Evolutionary conservation across 345 rosid genomes (phyloP).

Genomic region (Linum tenue): DNA sequence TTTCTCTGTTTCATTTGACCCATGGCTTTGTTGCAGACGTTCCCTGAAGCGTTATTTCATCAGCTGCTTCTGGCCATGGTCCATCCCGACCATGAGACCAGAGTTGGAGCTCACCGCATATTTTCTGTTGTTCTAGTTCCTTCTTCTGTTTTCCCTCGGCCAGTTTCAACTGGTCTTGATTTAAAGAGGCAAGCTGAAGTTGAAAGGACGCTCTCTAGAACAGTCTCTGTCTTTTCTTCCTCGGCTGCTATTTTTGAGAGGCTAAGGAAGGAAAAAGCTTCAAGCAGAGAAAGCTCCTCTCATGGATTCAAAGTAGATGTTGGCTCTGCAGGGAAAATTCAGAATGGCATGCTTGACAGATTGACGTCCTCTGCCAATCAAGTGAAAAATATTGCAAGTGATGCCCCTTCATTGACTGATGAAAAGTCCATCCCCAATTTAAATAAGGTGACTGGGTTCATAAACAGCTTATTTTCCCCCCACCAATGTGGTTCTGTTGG

Average conservation of each 20-base stretch:
- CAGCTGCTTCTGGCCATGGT: slow-evolving; percentile 91
- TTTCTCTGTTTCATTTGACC: slow-evolving; percentile 7
- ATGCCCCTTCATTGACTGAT: slow-evolving; percentile 18
- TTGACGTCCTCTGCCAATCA: slow-evolving; percentile 42
- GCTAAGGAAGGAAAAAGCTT: slow-evolving; percentile 51
- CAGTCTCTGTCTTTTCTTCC: slow-evolving; percentile 94
- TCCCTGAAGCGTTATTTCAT: slow-evolving; percentile 90
- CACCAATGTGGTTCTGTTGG: not conserved
- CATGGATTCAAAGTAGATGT: too few relatives aligned
- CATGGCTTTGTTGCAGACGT: slow-evolving; percentile 43
- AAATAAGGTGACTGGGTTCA: slow-evolving; percentile 37
- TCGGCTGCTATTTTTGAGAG: slow-evolving; percentile 96
- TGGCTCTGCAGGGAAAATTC: slow-evolving; percentile 27
- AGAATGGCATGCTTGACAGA: slow-evolving; percentile 38
- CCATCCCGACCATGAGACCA: slow-evolving; percentile 87
- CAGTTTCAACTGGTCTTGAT: slow-evolving; percentile 33
- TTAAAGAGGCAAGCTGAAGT: slow-evolving; percentile 46
- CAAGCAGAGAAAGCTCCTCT: slow-evolving; percentile 4
- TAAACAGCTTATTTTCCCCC: not conserved
- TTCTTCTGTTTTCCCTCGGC: slow-evolving; percentile 63
- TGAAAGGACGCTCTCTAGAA: slow-evolving; percentile 78
- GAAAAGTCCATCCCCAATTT: slow-evolving; percentile 17
- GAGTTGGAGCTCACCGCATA: slow-evolving; percentile 85
- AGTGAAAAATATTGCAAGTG: slow-evolving; percentile 9
- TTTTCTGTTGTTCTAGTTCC: slow-evolving; percentile 94